Evolutionary conservation across 1,284 basidiomycete genomes (phyloP).

Genomic region (Ceraceosorus bombacis): DNA sequence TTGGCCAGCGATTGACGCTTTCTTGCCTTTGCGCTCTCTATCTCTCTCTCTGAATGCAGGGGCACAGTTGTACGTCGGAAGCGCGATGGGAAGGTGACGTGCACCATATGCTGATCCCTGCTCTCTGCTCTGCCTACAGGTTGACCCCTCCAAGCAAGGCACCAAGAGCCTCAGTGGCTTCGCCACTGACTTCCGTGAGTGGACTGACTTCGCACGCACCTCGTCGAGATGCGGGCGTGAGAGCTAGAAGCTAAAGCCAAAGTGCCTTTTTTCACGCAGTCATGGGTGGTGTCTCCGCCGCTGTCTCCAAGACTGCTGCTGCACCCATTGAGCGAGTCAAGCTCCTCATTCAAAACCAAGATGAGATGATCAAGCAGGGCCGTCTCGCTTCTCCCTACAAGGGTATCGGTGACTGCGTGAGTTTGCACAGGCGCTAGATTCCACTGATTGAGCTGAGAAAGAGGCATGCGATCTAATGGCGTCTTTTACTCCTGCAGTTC

Average conservation of each 20-base stretch:
- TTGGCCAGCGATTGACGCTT: no score
- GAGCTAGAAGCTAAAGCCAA: neutral
- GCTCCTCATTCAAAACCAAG: conserved; percentile 50
- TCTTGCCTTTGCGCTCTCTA: no score
- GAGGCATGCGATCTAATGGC: no score
- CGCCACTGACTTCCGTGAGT: conserved; percentile 39
- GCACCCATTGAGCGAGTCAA: conserved; percentile 49
- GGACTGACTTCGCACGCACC: no score
- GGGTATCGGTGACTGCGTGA: conserved; percentile 47
- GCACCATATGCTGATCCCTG: neutral
- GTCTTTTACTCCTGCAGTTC: conserved; percentile 15
- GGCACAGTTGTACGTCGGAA: neutral
- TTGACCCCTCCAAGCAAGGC: conserved; percentile 30
- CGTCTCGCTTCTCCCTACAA: conserved; percentile 48
- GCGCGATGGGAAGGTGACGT: neutral
- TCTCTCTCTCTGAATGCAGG: neutral
- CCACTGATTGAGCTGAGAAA: no score
- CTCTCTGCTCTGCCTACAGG: conserved; percentile 1
- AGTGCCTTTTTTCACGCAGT: conserved; percentile 10
- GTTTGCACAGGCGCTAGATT: no score
- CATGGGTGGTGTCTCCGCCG: conserved; percentile 49
- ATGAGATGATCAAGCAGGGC: conserved; percentile 50
- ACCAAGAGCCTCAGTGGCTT: conserved; percentile 38
- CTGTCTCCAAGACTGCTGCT: conserved; percentile 49
- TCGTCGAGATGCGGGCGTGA: neutral